These are phyloP conservation scores for Tuber borchii DNA, from an alignment of 495 filamentous ascomycete species.

Conservation along the genomic window DNA sequence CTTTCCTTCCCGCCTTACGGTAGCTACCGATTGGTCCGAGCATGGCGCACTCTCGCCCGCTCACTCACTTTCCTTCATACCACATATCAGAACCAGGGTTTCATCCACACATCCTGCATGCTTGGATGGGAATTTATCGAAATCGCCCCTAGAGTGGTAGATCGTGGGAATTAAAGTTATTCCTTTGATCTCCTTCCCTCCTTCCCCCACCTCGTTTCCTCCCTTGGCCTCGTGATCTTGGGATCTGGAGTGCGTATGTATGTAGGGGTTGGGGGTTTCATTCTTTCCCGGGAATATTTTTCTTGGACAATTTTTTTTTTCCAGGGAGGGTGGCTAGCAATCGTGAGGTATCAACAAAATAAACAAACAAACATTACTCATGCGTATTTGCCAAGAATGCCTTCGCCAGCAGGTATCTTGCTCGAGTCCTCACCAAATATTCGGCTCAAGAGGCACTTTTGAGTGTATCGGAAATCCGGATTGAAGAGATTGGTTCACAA, in stretches of 20 bases:
- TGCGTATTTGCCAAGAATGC: no score
- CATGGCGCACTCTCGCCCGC: neutral
- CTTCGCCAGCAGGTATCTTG: no score
- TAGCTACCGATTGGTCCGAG: neutral
- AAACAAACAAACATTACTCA: neutral
- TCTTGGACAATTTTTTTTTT: neutral
- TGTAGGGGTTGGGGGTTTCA: neutral
- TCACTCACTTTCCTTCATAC: neutral
- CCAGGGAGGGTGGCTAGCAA: neutral
- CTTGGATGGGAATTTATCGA: constrained; percentile 1
- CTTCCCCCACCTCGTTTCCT: neutral
- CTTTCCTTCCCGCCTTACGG: neutral
- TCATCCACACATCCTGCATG: neutral
- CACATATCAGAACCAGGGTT: neutral
- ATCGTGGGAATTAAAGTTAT: constrained; percentile 3
- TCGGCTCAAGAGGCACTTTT: no score
- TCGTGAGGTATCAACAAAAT: neutral
- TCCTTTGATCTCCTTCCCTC: neutral
- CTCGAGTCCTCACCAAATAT: no score
- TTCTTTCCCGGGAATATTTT: neutral
- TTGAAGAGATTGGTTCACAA: neutral
- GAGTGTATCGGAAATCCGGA: neutral
- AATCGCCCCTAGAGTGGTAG: neutral
- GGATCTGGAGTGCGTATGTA: neutral
- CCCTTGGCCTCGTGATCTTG: neutral